phyloP scores from a whole-genome alignment of 345 rosid genomes.

The Citrus medica region DNA sequence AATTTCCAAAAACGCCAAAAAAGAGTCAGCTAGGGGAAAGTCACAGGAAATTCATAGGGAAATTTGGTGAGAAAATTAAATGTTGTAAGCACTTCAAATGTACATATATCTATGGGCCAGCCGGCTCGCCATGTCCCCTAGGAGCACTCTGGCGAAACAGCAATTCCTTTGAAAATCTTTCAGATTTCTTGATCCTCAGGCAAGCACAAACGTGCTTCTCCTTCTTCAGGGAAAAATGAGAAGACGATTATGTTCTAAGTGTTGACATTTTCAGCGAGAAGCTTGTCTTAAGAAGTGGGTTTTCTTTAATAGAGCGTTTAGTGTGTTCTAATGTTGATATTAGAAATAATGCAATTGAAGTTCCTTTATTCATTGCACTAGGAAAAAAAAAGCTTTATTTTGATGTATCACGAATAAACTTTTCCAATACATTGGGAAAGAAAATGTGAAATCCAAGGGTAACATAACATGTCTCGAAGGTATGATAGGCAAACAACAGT shows the following conservation, averaged over 20 bases:
- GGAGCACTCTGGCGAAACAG: not conserved
- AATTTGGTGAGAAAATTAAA: too few species aligned
- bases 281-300: not conserved
- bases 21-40: too few species aligned
- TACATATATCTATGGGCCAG: too few species aligned
- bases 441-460: not conserved
- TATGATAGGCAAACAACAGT: slow-evolving; percentile 96
- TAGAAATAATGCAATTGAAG: not conserved
- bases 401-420: not conserved
- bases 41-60: too few species aligned
- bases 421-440: not conserved
- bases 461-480: slow-evolving; percentile 71
- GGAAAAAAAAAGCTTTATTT: too few species aligned
- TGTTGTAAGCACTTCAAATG: too few species aligned
- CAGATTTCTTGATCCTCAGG: not conserved
- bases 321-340: not conserved
- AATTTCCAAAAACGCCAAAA: too few species aligned
- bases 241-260: too few species aligned
- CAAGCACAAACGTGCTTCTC: not conserved
- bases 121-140: not conserved
- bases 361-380: not conserved
- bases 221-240: not conserved
- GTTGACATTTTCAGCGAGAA: not conserved
- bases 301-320: not conserved
- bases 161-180: not conserved